Base-by-base conservation (phyloP, 2,329 filamentous ascomycete genomes). In the Xylaria sp. region DNA sequence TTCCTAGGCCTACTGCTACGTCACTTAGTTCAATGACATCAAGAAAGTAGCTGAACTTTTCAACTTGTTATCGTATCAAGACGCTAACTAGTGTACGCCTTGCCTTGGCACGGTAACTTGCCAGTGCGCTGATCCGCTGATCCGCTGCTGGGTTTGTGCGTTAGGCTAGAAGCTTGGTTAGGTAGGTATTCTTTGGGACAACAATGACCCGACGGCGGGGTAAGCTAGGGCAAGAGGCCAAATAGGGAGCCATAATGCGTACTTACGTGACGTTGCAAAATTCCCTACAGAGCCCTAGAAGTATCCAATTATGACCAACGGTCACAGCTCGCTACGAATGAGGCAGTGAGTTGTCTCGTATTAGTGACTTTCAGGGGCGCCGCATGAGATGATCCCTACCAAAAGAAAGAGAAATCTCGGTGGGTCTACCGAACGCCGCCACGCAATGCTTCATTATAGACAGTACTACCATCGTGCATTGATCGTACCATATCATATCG, bases 261-360 rank as follows among this genome's bases (percentile, higher is more conserved):
- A 53, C 33, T 33, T 33, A 13, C 17, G 28, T 53, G 49, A 53
- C 26, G 26, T 53, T 53, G 33, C 53, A 38, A 23, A 13, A 56
- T 56, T 56, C 53, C 28, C 20, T 4, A 54, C 51, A 5, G 31
- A n/a, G 51, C 17, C 20, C 51, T 23, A 20, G 48, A 26, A 10
- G 13, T 28, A 31, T 31, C 48, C 20, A 17, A 26, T 31, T 31
- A 51, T 31, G 26, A 31, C 48, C 13, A 17, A 51, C 13, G 26
- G 48, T 9, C 48, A 49, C 26, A 54, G 60, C 46, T 26, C n/a
- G 13, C 33, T 10, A 23, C 28, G 26, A 54, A 56, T 28, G 59
- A 66, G 44, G 53, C 42, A 48, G 51, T 58, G 61, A 36, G 28
- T 58, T 36, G 61, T 64, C 53, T 59, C 31, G 40, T 40, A 23